These are phyloP conservation scores for Alliaria petiolata DNA, from an alignment of 345 rosid species.

Conservation along the genomic window DNA sequence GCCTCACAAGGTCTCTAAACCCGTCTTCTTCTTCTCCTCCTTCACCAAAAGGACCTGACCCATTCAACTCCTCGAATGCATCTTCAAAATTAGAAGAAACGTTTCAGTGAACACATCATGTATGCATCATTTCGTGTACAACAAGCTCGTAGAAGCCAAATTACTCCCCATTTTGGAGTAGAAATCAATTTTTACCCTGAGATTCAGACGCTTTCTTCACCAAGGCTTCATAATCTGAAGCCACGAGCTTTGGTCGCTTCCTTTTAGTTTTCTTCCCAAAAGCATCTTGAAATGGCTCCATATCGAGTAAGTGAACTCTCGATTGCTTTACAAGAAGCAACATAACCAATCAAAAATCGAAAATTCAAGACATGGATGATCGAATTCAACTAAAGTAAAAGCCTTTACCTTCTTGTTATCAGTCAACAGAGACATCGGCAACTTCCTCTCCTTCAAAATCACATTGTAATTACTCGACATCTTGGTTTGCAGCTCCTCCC, in stretches of 20 bases:
- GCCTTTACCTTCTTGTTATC: conserved; percentile 66
- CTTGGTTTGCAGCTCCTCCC: conserved; percentile 64
- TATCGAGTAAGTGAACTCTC: conserved; percentile 84
- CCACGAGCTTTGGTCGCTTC: conserved; percentile 80
- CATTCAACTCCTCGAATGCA: conserved; percentile 58
- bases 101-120: neutral
- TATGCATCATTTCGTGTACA: neutral
- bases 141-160: neutral
- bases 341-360: conserved; percentile 3
- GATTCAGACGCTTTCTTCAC: conserved; percentile 72
- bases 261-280: conserved; percentile 79
- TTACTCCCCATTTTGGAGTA: neutral
- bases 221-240: conserved; percentile 78
- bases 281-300: conserved; percentile 78
- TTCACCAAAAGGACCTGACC: conserved; percentile 35
- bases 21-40: conserved; percentile 72
- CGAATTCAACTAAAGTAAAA: neutral
- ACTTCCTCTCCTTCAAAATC: conserved; percentile 66
- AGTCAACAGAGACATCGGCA: conserved; percentile 76
- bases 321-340: conserved; percentile 51
- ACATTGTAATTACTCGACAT: conserved; percentile 76
- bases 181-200: conserved; percentile 50
- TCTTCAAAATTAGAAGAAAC: conserved; percentile 37
- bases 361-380: neutral
- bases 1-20: conserved; percentile 85